Evolutionary conservation across 2,329 filamentous ascomycete genomes (phyloP), one percentile per base, ranked within the genome.

Genomic region (Sporothrix pallida): DNA sequence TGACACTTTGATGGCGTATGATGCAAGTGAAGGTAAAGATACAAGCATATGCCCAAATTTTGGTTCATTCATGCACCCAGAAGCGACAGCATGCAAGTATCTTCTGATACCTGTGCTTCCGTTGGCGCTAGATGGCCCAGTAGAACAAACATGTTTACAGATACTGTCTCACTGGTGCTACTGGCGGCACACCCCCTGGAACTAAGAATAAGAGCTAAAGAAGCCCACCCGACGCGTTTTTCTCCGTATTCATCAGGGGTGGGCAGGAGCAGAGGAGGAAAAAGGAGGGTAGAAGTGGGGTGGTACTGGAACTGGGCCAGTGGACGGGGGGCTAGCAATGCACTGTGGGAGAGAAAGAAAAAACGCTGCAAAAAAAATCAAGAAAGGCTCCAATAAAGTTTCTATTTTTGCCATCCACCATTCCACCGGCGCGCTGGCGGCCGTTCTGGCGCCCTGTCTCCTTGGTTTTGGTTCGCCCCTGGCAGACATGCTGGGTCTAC

Each of bases 351-450:
- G 31, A 37, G 31, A 37, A 37, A 23, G 20, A 71, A 72, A 63
- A 72, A 42, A 50, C 71, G 58, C 65, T 68, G 65, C 48, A 52
- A 68, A 68, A 68, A 26, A 68, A 68, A 42, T 50, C 23, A 37
- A 52, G 44, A 52, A 52, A 52, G 46, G 65, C 65, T 15, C 44
- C 46, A 68, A 20, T 10, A 72, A 65, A n/a, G 48, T 42, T 73
- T 73, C 72, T 73, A 73, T 73, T 73, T 73, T 73, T 73, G 67
- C 72, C 72, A 73, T 71, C 58, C 58, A 15, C 70, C 60, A 72
- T 70, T 70, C 69, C 69, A 9, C 15, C 50, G 48, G 10, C n/a
- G 68, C 12, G 8, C 68, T 70, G 68, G 48, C 10, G 26, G n/a
- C 23, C 17, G 20, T 12, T 54, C 23, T 69, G 65, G 20, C 13